Evolutionary conservation across 2,329 filamentous ascomycete genomes (phyloP).

Genomic region (Cadophora sp.): DNA sequence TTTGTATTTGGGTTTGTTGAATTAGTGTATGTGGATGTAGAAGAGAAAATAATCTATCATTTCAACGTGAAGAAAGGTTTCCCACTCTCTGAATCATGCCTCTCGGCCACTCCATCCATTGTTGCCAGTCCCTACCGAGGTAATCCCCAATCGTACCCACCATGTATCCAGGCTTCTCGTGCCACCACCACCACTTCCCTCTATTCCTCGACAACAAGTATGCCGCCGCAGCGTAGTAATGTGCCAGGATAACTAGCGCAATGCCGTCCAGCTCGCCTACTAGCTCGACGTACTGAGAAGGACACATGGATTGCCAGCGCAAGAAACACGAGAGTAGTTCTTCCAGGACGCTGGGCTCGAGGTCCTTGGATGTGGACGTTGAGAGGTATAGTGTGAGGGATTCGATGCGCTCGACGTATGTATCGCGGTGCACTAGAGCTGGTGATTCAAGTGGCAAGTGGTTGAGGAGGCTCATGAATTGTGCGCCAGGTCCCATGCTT

Average conservation of each 20-base stretch:
- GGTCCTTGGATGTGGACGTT: constrained; percentile 16
- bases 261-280: constrained; percentile 29
- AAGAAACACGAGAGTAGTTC: constrained; percentile 31
- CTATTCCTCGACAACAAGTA: constrained; percentile 25
- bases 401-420: constrained; percentile 26
- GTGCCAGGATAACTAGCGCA: constrained; percentile 32
- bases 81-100: constrained; percentile 19
- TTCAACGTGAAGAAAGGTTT: neutral
- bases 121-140: constrained; percentile 24
- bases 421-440: constrained; percentile 13
- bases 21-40: neutral
- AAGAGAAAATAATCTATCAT: neutral
- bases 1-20: neutral
- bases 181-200: constrained; percentile 33
- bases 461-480: constrained; percentile 23
- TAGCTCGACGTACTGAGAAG: constrained; percentile 26
- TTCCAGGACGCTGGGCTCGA: constrained; percentile 17
- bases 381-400: constrained; percentile 27
- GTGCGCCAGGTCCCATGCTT: constrained; percentile 26
- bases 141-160: constrained; percentile 30
- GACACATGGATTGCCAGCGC: constrained; percentile 34
- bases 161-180: constrained; percentile 35
- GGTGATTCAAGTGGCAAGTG: neutral
- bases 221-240: constrained; percentile 34
- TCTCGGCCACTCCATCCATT: constrained; percentile 34